Conservation (phyloP, 331 rosid species). For the Pyracantha coccinea region DNA sequence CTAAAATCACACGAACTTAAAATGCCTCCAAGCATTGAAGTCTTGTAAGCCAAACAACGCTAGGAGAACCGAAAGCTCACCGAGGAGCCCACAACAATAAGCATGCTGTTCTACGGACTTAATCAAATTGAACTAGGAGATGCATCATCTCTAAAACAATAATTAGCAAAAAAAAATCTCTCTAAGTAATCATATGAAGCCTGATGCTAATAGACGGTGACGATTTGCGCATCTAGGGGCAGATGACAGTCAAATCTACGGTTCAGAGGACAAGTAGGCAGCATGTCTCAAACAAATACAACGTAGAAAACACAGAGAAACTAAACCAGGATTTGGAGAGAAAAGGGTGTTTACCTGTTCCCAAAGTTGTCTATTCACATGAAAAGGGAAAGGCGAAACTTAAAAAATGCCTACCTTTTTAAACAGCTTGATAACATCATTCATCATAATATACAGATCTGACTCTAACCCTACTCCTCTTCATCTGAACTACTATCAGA, state of each 20-base stretch:
- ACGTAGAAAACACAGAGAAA: neutral
- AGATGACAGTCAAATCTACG: too few species aligned
- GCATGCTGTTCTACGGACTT: neutral
- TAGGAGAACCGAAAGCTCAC: neutral
- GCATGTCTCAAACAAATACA: neutral
- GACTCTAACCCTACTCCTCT: constrained; percentile 33
- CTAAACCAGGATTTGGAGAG: neutral
- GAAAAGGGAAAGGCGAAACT: constrained; percentile 18
- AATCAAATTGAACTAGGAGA: neutral
- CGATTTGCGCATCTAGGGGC: too few species aligned
- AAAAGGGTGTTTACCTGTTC: neutral
- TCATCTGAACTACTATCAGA: constrained; percentile 30
- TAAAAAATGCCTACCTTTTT: constrained; percentile 17
- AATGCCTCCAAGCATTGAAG: neutral
- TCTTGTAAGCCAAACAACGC: neutral
- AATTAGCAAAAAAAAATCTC: neutral
- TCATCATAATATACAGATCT: constrained; percentile 21
- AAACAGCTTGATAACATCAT: neutral
- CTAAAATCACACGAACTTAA: too few species aligned
- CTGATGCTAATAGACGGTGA: neutral
- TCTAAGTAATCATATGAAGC: neutral
- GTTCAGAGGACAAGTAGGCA: neutral
- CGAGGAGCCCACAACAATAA: neutral
- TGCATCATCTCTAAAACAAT: neutral
- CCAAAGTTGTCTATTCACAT: constrained; percentile 34